Percentiles rank a stretch among this genome's conserved stretches.
phyloP scores from a whole-genome alignment of 148 eudicot genomes.

The Fagopyrum esculentum region DNA sequence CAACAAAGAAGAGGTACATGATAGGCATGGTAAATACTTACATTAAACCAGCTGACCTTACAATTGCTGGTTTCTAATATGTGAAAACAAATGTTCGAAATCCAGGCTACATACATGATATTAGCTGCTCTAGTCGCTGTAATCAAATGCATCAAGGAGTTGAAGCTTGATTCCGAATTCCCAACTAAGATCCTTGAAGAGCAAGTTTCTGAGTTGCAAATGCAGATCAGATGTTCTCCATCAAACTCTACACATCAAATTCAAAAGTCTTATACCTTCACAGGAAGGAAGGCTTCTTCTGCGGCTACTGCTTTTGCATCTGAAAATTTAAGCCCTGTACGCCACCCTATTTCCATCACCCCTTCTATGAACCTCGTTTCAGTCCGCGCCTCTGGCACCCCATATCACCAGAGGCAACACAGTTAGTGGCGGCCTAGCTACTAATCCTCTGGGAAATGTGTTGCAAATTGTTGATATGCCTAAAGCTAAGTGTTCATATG shows the following conservation, averaged over 20 bases:
- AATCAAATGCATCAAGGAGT: slow-evolving; percentile 24
- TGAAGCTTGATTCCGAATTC: slow-evolving; percentile 24
- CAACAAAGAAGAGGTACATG: background rate
- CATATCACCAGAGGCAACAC: background rate
- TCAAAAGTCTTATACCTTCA: background rate
- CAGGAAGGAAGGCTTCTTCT: background rate
- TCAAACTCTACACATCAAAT: background rate
- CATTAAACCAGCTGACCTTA: background rate
- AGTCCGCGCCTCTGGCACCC: background rate
- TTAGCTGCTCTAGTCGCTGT: slow-evolving; percentile 19
- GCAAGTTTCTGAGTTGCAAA: slow-evolving; percentile 12
- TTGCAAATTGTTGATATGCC: background rate
- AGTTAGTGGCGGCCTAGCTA: background rate
- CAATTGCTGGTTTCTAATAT: background rate
- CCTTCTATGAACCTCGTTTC: background rate
- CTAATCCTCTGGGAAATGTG: background rate
- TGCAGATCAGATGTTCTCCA: background rate
- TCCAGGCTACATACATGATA: slow-evolving; percentile 20
- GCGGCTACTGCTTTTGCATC: background rate
- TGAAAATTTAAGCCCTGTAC: background rate
- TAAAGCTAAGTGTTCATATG: background rate
- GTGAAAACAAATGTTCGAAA: slow-evolving; percentile 17
- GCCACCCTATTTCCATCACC: background rate
- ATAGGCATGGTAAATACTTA: background rate
- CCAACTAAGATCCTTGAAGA: slow-evolving; percentile 17